Percentiles rank a stretch among this genome's conserved stretches.
phyloP scores from a whole-genome alignment of 306 rosid species.

The Lagenaria siceraria region DNA sequence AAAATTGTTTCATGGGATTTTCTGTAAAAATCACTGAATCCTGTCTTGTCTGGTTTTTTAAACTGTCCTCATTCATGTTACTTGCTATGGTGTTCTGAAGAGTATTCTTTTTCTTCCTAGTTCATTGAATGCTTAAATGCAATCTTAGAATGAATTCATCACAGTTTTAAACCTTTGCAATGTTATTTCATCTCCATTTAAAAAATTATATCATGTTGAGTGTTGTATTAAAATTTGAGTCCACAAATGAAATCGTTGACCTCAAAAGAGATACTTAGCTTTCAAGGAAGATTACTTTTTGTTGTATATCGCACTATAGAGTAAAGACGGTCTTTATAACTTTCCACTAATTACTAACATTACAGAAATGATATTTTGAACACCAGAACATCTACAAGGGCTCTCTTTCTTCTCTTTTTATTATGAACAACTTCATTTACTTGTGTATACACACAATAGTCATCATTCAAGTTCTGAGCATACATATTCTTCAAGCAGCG shows the following conservation, averaged over 20 bases:
- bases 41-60: neutral
- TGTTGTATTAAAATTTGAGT: neutral
- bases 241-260: neutral
- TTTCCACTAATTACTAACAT: too few relatives aligned
- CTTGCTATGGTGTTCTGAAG: neutral
- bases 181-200: too few relatives aligned
- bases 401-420: neutral
- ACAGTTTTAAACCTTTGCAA: neutral
- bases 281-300: neutral
- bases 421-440: neutral
- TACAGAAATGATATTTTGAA: too few relatives aligned
- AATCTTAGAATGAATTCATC: neutral
- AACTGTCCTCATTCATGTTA: neutral
- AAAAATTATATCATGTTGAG: too few relatives aligned
- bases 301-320: neutral
- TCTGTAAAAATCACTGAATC: neutral
- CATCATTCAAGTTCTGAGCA: neutral
- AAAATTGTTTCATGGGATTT: neutral
- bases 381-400: neutral
- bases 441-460: neutral
- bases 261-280: neutral
- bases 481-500: slow-evolving; percentile 42
- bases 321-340: neutral
- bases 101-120: neutral
- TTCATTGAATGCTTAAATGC: neutral